A percentile compares a stretch with the other conserved stretches of the same genome.
phyloP scores from a whole-genome alignment of 768 basidiomycete species.

The Cystobasidium ongulense region DNA sequence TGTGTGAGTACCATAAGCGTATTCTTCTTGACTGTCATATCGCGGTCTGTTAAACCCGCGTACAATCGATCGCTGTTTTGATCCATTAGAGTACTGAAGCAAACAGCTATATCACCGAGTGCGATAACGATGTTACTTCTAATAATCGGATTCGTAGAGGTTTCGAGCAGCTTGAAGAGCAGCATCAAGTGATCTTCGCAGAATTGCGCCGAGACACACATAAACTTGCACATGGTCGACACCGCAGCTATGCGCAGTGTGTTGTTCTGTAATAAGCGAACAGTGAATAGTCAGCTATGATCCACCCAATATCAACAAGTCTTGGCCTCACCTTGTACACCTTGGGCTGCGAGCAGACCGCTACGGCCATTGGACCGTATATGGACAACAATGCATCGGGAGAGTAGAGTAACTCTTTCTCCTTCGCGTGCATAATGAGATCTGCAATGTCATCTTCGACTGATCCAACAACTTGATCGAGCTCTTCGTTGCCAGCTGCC shows the following conservation, averaged over 20 bases:
- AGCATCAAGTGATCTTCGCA: slow-evolving; percentile 82
- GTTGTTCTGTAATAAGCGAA: slow-evolving; percentile 56
- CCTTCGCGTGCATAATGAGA: slow-evolving; percentile 69
- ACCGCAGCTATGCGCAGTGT: slow-evolving; percentile 78
- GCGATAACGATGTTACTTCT: slow-evolving; percentile 96
- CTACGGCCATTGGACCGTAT: slow-evolving; percentile 82
- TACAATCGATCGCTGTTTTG: slow-evolving; percentile 95
- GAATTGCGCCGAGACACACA: slow-evolving; percentile 87
- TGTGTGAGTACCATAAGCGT: slow-evolving; percentile 81
- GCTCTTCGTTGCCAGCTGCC: slow-evolving; percentile 65
- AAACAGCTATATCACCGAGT: slow-evolving; percentile 92
- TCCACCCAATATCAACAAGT: neutral
- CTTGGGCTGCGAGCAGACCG: slow-evolving; percentile 81
- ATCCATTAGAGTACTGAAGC: slow-evolving; percentile 93
- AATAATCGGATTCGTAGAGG: slow-evolving; percentile 77
- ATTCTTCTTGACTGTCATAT: slow-evolving; percentile 93
- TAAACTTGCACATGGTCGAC: slow-evolving; percentile 85
- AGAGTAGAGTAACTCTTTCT: slow-evolving; percentile 79
- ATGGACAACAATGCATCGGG: slow-evolving; percentile 67
- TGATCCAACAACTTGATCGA: slow-evolving; percentile 93
- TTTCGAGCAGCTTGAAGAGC: slow-evolving; percentile 88
- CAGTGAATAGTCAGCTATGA: neutral
- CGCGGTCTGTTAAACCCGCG: slow-evolving; percentile 77
- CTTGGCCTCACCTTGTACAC: slow-evolving; percentile 65
- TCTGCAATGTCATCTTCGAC: slow-evolving; percentile 98